Evolutionary conservation across 2,329 filamentous ascomycete genomes (phyloP).

Genomic region (Aspergillus carbonarius): DNA sequence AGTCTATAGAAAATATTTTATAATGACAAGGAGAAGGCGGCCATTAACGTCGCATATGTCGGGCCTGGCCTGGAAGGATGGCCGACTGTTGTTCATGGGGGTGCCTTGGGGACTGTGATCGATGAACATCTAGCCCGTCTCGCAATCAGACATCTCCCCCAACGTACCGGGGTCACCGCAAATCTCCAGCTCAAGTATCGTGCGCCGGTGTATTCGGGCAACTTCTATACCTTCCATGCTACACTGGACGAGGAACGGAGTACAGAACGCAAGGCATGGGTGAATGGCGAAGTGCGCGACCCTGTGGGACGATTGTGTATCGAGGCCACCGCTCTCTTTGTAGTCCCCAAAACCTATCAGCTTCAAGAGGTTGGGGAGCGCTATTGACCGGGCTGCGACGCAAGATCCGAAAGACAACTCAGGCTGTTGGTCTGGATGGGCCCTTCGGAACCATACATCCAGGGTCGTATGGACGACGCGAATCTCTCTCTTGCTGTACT

Average conservation of each 20-base stretch:
- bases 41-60: constrained; percentile 66
- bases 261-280: constrained; percentile 40
- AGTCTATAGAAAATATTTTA: constrained; percentile 61
- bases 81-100: constrained; percentile 71
- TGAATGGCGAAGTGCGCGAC: constrained; percentile 36
- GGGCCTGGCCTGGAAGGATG: constrained; percentile 66
- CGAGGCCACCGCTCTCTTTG: constrained; percentile 58
- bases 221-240: constrained; percentile 62
- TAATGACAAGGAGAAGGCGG: constrained; percentile 57
- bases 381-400: constrained; percentile 29
- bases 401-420: background rate
- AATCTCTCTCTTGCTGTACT: background rate
- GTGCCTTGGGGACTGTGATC: constrained; percentile 65
- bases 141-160: constrained; percentile 51
- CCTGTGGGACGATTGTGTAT: constrained; percentile 57
- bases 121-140: constrained; percentile 69
- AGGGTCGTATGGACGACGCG: background rate
- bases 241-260: constrained; percentile 43
- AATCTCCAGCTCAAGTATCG: constrained; percentile 63
- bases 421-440: background rate
- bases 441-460: background rate
- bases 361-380: constrained; percentile 41
- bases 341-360: constrained; percentile 54
- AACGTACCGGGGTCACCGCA: constrained; percentile 56
- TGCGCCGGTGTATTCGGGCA: constrained; percentile 57